Evolutionary conservation across 345 rosid species (phyloP).

Genomic region (Cardamine resedifolia): DNA sequence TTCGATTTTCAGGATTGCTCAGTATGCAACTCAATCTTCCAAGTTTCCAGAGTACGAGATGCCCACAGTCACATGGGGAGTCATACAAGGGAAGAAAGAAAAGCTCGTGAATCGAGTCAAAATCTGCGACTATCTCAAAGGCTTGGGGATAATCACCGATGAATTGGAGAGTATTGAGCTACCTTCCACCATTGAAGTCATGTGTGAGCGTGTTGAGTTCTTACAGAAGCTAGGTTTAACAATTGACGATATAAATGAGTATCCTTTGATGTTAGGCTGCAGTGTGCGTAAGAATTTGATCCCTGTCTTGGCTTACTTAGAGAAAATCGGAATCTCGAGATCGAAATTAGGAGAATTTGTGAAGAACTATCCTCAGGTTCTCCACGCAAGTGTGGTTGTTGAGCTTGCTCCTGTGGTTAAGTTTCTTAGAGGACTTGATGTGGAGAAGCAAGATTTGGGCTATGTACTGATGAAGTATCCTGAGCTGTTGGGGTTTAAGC

Average conservation of each 20-base stretch:
- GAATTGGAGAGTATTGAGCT: slow-evolving; percentile 76
- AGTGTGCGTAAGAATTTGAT: slow-evolving; percentile 85
- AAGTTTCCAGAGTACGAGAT: slow-evolving; percentile 88
- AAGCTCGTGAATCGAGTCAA: slow-evolving; percentile 88
- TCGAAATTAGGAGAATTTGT: slow-evolving; percentile 81
- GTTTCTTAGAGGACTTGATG: slow-evolving; percentile 90
- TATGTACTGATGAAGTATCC: slow-evolving; percentile 86
- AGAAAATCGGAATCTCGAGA: slow-evolving; percentile 69
- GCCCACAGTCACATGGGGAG: slow-evolving; percentile 98
- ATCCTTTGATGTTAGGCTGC: slow-evolving; percentile 79
- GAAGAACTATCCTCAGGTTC: slow-evolving; percentile 77
- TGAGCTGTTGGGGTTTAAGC: slow-evolving; percentile 88
- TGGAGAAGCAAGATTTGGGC: slow-evolving; percentile 81
- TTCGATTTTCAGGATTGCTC: slow-evolving; percentile 26
- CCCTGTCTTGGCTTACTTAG: slow-evolving; percentile 87
- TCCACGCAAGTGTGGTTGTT: slow-evolving; percentile 81
- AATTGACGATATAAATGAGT: slow-evolving; percentile 79
- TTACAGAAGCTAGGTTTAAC: slow-evolving; percentile 75
- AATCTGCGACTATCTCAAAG: slow-evolving; percentile 81
- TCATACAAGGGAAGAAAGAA: slow-evolving; percentile 81
- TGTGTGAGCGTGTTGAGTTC: slow-evolving; percentile 87
- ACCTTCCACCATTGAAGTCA: slow-evolving; percentile 88
- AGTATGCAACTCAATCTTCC: slow-evolving; percentile 58
- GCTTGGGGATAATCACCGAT: slow-evolving; percentile 80
- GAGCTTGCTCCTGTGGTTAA: slow-evolving; percentile 89